These are phyloP conservation scores for Solanum chaucha DNA, from an alignment of 257 asterid species.

Conservation along the genomic window DNA sequence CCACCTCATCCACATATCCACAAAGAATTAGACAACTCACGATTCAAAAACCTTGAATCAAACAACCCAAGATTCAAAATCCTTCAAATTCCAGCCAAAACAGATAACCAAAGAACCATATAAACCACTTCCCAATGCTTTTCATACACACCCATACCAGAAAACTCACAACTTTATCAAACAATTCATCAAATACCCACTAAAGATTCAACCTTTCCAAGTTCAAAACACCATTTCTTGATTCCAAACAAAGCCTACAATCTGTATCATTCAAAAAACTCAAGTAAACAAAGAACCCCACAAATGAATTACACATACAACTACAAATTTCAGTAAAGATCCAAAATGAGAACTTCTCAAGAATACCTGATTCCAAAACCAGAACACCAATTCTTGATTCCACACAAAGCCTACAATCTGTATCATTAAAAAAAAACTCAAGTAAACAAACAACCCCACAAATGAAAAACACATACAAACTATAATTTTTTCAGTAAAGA, in stretches of 20 bases:
- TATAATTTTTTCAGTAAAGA: background rate
- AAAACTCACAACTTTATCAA: background rate
- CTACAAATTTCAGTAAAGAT: background rate
- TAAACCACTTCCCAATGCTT: background rate
- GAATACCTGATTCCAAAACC: background rate
- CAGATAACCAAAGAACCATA: background rate
- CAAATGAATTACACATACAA: background rate
- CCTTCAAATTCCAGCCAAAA: background rate
- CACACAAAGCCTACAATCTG: background rate
- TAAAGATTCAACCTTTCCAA: slow-evolving; percentile 1
- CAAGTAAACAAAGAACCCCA: background rate
- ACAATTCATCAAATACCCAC: background rate
- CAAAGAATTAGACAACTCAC: background rate
- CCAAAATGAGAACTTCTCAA: background rate
- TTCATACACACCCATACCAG: background rate
- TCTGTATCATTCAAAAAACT: background rate
- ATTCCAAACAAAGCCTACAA: background rate
- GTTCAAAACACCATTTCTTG: background rate
- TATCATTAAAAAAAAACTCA: background rate
- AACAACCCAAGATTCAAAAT: background rate
- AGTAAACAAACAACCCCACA: background rate
- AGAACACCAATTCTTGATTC: background rate
- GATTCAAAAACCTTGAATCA: background rate
- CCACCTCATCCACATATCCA: slow-evolving; percentile 5
- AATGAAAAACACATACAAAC: background rate